Evolutionary conservation across 202 grass and related monocot species (phyloP).

Genomic region (Setaria viridis): DNA sequence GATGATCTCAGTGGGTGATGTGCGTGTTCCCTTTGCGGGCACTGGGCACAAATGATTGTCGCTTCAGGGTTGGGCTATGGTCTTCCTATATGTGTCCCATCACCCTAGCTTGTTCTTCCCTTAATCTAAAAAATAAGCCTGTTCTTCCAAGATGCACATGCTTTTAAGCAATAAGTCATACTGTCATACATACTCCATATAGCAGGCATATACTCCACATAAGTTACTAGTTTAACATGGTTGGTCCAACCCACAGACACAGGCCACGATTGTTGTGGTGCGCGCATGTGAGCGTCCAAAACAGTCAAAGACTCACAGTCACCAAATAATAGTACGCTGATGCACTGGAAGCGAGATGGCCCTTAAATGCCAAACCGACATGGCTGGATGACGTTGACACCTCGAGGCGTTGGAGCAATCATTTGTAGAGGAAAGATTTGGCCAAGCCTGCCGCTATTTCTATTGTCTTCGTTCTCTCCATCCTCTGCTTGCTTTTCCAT

Average conservation of each 20-base stretch:
- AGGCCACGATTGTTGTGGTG: neutral
- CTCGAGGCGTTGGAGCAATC: neutral
- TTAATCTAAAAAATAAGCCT: neutral
- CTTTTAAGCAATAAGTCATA: constrained; percentile 4
- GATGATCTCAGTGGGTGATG: neutral
- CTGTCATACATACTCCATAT: neutral
- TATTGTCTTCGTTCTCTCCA: neutral
- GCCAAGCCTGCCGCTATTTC: neutral
- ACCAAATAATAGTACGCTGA: neutral
- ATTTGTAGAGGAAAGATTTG: neutral
- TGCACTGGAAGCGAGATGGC: neutral
- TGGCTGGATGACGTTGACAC: neutral
- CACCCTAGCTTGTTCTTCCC: too few relatives aligned
- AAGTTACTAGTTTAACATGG: neutral
- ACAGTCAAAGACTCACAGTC: neutral
- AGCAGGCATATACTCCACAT: neutral
- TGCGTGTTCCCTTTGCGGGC: neutral
- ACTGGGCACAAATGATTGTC: neutral
- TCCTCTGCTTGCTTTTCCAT: neutral
- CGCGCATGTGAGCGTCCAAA: neutral
- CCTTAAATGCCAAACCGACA: constrained; percentile 19
- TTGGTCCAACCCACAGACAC: neutral
- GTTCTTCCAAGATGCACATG: neutral
- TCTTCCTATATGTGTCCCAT: neutral
- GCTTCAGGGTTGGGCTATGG: neutral